Evolutionary conservation across 164 flowering plant genomes (phyloP), one percentile per base, ranked within the genome.

Genomic region (Taxillus chinensis): DNA sequence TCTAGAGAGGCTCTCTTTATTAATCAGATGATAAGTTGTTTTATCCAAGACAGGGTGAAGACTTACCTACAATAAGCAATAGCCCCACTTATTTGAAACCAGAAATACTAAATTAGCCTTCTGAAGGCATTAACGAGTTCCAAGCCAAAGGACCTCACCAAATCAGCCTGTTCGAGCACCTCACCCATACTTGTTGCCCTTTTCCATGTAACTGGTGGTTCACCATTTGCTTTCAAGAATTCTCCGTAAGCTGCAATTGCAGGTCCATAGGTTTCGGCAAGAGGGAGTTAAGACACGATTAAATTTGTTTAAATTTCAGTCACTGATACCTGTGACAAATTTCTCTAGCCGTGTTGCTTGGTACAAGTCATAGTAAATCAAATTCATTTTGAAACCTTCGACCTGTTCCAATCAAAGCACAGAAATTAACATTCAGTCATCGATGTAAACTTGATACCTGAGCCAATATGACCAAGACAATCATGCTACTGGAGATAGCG

Each of bases 301-400:
- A n/a, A 13, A 8, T 62, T 59, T 8, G 27, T 27, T 59, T 41
- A 0, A 50, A 11, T 67, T 53, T 17, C 39, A 13, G 10, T 38
- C 37, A 15, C 10, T 51, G 73, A 64, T 80, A 80, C 98, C 98
- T 74, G 98, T 90, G 42, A 93, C 97, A 76, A 93, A 93, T 75
- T 93, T 93, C 64, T 93, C 98, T n/a, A 93, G 81, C 48, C 95
- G 83, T 41, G 96, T 90, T 14, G 98, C 64, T 74, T 90, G 98
- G 75, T 90, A 90, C 49, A 90, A 83, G 70, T 93, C 98, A 71
- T 74, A 93, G 82, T 93, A 93, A 48, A 93, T 90, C 45, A 93
- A 80, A 78, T 93, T 93, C 97, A 93, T 93, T 71, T 93, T 93
- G 84, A 90, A 93, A 52, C 98, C 97, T 79, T 93, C 98, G 70